Evolutionary conservation across 2,329 filamentous ascomycete species (phyloP), one percentile per base, ranked within the genome.

Genomic region (Epichloe scottii): DNA sequence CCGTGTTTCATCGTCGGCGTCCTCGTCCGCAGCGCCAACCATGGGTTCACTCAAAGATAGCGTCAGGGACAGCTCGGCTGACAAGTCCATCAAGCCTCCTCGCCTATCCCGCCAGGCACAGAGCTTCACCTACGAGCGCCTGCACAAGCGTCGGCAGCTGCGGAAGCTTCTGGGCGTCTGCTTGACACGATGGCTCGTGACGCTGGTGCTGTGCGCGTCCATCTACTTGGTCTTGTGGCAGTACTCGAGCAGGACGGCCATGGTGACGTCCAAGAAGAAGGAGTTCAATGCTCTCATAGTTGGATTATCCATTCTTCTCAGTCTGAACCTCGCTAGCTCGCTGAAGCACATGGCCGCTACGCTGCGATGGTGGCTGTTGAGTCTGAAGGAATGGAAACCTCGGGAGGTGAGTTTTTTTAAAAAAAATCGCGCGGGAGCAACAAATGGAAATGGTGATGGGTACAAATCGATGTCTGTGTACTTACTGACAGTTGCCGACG

Each of bases 341-440:
- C 62, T 75, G 21, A 72, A 72, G 51, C 65, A 64, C 30, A 69
- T 73, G 64, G 66, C 70, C 3, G 58, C 63, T 14, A 70, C 72
- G 53, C 59, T 72, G 53, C 62, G 72, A n/a, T 75, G 72, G 70
- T 71, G 69, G 60, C 66, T 74, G 30, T 56, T 75, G 41, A 66
- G 64, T 51, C 58, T 61, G 8, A 59, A 63, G 5, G 61, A 64
- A 39, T 63, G 68, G 53, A 65, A 64, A 35, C 58, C 67, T 40
- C 58, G 58, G 5, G 71, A 75, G 61, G 71, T 71, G 48, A n/a
- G 61, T 51, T 46, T 49, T 39, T 39, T 39, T 39, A n/a, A n/a
- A n/a, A n/a, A n/a, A n/a, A 19, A 26, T n/a, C 14, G 15, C 7
- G 26, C 26, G 26, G 26, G 26, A 30, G 26, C 26, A 30, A 30